phyloP scores from a whole-genome alignment of 1,139 yeast genomes.

The Sugiyamaella japonica region DNA sequence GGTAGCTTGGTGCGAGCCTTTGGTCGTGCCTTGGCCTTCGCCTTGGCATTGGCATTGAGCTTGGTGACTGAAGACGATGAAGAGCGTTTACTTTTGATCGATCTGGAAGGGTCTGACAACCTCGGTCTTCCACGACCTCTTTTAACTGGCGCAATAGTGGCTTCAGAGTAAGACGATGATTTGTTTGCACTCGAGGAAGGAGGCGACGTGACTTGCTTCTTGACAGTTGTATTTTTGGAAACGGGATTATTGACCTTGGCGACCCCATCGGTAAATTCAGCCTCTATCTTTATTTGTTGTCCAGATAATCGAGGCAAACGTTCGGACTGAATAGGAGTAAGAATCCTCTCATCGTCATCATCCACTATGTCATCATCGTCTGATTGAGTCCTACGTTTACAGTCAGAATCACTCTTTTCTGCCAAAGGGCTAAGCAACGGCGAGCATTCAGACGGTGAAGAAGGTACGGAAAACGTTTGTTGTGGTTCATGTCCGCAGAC shows the following conservation, averaged over 20 bases:
- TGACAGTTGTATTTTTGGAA: background rate
- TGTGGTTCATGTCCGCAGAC: background rate
- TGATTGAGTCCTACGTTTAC: background rate
- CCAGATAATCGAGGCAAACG: no score
- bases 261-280: no score
- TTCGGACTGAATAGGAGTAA: background rate
- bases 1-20: conserved; percentile 17
- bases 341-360: background rate
- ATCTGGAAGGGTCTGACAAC: background rate
- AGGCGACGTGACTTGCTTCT: background rate
- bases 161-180: no score
- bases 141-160: background rate
- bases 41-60: background rate
- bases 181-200: background rate
- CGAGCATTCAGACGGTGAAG: background rate
- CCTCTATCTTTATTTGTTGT: no score
- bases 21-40: no score
- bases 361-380: background rate
- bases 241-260: background rate
- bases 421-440: background rate
- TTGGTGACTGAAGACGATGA: background rate
- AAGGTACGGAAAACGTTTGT: background rate
- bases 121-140: conserved; percentile 1
- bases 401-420: background rate
- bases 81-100: background rate